Percentiles rank a stretch among this genome's conserved stretches.
Conservation (phyloP, 1,284 basidiomycete genomes). For the Pholiota adiposa region DNA sequence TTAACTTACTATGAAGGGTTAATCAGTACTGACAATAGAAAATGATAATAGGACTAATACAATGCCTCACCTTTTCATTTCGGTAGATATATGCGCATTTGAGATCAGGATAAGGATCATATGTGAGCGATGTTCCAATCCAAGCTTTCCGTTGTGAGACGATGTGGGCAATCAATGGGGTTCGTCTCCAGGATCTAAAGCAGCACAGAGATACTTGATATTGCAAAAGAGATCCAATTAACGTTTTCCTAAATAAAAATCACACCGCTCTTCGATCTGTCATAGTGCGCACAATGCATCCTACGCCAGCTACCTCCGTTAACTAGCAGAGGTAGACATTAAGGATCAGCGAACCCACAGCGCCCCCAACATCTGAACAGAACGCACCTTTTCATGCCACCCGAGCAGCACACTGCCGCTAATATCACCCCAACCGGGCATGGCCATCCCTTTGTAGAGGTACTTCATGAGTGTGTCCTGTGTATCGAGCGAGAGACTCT, state of each 20-base stretch:
- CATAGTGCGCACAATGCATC: slow-evolving; percentile 98
- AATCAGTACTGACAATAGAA: not conserved
- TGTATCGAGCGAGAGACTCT: slow-evolving; percentile 74
- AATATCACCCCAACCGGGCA: slow-evolving; percentile 83
- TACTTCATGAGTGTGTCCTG: slow-evolving; percentile 99
- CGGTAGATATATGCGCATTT: not conserved
- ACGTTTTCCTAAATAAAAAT: not conserved
- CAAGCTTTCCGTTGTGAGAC: not conserved
- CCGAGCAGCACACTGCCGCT: slow-evolving; percentile 89
- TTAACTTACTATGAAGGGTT: not conserved
- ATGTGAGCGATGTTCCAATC: not conserved
- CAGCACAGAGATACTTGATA: not conserved
- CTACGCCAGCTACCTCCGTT: slow-evolving; percentile 93
- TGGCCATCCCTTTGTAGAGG: slow-evolving; percentile 94
- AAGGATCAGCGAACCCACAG: not conserved
- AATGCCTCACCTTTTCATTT: not conserved
- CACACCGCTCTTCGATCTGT: slow-evolving; percentile 88
- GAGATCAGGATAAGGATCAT: not conserved
- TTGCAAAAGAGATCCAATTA: not conserved
- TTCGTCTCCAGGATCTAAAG: not conserved
- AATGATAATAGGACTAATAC: not conserved
- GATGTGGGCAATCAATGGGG: not conserved
- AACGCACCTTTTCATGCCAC: slow-evolving; percentile 92
- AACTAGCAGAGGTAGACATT: slow-evolving; percentile 57
- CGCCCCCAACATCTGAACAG: slow-evolving; percentile 1